These are phyloP conservation scores for Schizophyllum commune DNA, from an alignment of 1,284 basidiomycete genomes.

Conservation along the genomic window DNA sequence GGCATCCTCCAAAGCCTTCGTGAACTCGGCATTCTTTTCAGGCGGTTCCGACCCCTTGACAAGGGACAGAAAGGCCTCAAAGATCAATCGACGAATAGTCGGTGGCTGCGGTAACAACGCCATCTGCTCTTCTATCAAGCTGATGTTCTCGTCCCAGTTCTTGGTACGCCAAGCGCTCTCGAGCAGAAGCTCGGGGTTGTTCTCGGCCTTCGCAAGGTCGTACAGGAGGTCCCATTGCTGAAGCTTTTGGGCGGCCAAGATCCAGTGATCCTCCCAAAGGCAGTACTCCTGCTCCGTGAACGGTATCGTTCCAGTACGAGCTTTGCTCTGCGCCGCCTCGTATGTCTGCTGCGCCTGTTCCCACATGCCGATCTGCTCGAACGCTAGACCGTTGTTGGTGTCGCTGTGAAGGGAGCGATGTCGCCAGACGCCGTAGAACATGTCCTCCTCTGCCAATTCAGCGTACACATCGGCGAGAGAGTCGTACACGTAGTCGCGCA, in stretches of 20 bases:
- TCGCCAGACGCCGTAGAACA: conserved; percentile 97
- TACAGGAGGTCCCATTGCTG: conserved; percentile 97
- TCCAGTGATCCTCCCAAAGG: conserved; percentile 99
- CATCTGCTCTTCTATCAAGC: conserved; percentile 82
- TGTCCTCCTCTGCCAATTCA: conserved; percentile 92
- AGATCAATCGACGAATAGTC: conserved; percentile 91
- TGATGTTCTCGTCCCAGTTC: conserved; percentile 84
- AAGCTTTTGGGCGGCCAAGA: conserved; percentile 90
- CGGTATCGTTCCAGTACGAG: conserved; percentile 76
- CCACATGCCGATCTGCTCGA: conserved; percentile 98
- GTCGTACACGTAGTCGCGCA: conserved; percentile 84
- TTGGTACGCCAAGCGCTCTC: conserved; percentile 95
- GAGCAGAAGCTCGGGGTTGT: conserved; percentile 87
- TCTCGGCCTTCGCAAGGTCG: conserved; percentile 88
- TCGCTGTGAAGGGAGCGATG: conserved; percentile 84
- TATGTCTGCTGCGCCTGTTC: conserved; percentile 87
- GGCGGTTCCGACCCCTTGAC: conserved; percentile 57
- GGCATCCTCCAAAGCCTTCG: conserved; percentile 87
- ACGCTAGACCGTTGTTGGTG: conserved; percentile 88
- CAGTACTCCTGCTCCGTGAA: conserved; percentile 97
- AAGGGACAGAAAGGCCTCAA: conserved; percentile 91
- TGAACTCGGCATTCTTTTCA: conserved; percentile 77
- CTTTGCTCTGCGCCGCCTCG: conserved; percentile 86
- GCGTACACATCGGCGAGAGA: conserved; percentile 94
- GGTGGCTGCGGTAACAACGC: conserved; percentile 76